phyloP scores from a whole-genome alignment of 164 flowering plant species.

The Liquidambar formosana region DNA sequence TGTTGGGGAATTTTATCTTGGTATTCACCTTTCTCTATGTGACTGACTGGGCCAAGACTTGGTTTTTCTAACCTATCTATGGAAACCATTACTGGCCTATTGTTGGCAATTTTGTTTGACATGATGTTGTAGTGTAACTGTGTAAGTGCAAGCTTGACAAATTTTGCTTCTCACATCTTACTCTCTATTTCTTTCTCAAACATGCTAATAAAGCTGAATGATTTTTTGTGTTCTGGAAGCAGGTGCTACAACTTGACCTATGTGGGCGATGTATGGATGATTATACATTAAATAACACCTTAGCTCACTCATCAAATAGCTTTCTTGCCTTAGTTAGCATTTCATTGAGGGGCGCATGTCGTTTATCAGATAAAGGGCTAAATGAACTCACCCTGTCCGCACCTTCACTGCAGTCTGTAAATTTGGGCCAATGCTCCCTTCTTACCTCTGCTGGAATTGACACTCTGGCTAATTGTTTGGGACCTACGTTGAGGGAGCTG shows the following conservation, averaged over 20 bases:
- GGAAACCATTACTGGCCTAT: neutral
- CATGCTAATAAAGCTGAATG: neutral
- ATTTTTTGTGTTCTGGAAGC: conserved; percentile 7
- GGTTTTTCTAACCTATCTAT: neutral
- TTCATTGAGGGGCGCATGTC: conserved; percentile 24
- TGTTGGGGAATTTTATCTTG: neutral
- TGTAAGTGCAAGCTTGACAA: neutral
- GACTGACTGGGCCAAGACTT: neutral
- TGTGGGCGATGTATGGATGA: conserved; percentile 25
- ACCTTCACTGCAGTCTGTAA: conserved; percentile 21
- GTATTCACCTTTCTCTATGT: neutral
- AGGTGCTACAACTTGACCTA: conserved; percentile 29
- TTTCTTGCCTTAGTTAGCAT: conserved; percentile 18
- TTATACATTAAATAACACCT: conserved; percentile 6
- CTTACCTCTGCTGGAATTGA: conserved; percentile 18
- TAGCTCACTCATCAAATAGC: conserved; percentile 8
- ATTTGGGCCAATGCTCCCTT: conserved; percentile 30
- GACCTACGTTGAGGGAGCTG: conserved; percentile 20
- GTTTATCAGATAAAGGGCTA: conserved; percentile 19
- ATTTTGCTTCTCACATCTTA: neutral
- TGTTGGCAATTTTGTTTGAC: neutral
- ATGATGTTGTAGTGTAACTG: neutral
- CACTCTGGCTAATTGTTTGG: conserved; percentile 3
- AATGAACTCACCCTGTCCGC: conserved; percentile 9
- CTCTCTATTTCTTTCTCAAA: neutral